These are phyloP conservation scores for Lodderomyces elongisporus DNA, from an alignment of 1,139 yeast genomes.

Conservation along the genomic window DNA sequence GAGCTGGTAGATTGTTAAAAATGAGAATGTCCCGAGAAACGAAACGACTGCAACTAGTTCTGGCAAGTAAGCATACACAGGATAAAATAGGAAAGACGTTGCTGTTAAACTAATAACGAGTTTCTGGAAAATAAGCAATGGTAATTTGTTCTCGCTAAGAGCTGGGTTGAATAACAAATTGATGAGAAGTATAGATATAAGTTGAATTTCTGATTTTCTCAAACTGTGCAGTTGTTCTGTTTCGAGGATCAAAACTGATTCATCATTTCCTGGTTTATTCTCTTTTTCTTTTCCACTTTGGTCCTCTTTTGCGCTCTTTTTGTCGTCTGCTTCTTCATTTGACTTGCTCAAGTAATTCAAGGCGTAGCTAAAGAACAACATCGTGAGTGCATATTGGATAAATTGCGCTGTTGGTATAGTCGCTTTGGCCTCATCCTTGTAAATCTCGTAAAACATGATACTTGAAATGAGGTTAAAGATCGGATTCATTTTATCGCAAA, in stretches of 20 bases:
- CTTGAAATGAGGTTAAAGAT: slow-evolving; percentile 27
- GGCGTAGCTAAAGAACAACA: slow-evolving; percentile 20
- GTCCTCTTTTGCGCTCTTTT: slow-evolving; percentile 7
- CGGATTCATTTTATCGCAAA: slow-evolving; percentile 30
- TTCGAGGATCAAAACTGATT: too few relatives aligned
- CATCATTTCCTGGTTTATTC: slow-evolving; percentile 14
- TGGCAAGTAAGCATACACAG: slow-evolving; percentile 13
- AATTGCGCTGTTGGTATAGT: slow-evolving; percentile 18
- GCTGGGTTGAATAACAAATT: slow-evolving; percentile 28
- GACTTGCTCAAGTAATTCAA: slow-evolving; percentile 29
- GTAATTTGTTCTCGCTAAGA: slow-evolving; percentile 15
- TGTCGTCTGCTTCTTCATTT: slow-evolving; percentile 5
- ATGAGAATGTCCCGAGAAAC: slow-evolving; percentile 22
- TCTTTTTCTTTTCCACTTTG: slow-evolving; percentile 10
- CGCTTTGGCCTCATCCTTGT: slow-evolving; percentile 16
- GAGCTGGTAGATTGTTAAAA: slow-evolving; percentile 25
- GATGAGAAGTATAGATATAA: slow-evolving; percentile 24
- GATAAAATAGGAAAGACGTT: slow-evolving; percentile 18
- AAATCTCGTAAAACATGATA: slow-evolving; percentile 27
- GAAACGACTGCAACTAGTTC: slow-evolving; percentile 11
- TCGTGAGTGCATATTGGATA: slow-evolving; percentile 22
- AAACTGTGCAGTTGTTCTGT: too few relatives aligned
- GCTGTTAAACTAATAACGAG: slow-evolving; percentile 22
- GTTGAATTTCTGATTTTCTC: slow-evolving; percentile 34
- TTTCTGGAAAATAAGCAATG: slow-evolving; percentile 33